Evolutionary conservation across 352 stramenopile genomes (phyloP), one percentile per base, ranked within the genome.

Genomic region (Phytophthora cactorum): DNA sequence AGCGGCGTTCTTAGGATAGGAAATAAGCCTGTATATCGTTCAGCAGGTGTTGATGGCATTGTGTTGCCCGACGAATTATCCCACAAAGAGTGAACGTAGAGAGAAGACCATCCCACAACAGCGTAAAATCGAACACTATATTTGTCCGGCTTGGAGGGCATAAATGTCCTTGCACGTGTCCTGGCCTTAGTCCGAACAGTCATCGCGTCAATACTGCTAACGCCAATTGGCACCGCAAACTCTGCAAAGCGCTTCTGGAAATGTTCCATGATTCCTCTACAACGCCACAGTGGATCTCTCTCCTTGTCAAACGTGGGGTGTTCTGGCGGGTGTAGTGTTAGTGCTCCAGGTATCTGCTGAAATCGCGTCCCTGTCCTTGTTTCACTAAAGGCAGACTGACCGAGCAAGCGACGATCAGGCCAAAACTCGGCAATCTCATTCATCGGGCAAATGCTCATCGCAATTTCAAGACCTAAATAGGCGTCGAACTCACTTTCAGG

Each of bases 401-500:
- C 17, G 0, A 69, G 39, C 31, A 69, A 63, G 3, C 53, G 44
- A 2, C 29, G 17, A 10, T 59, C 47, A 1, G 53, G 59, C 62
- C 46, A 69, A 11, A 55, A 55, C 14, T 59, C 46, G 6, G 53
- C 39, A 8, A 69, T 69, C 0, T 63, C 52, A 29, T 59, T 69
- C 22, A 63, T 4, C 2, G 46, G 38, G 8, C 62, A 69, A 8
- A 69, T 22, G 10, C 38, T 43, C 53, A 63, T 59, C 0, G 36
- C 46, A 29, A 69, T 63, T n/a, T 63, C 62, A 1, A 69, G 53
- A 3, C 62, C 53, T 34, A 58, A 44, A 22, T 64, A 63, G 1
- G 52, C 45, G 17, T 52, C 53, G 29, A 68, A 57, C 43, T 68
- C 60, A 14, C 62, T 69, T 14, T 69, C 53, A 7, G 45, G 44